These are phyloP conservation scores for Arthrobotrys pseudoclavata DNA, from an alignment of 2,329 filamentous ascomycete genomes.

Conservation along the genomic window DNA sequence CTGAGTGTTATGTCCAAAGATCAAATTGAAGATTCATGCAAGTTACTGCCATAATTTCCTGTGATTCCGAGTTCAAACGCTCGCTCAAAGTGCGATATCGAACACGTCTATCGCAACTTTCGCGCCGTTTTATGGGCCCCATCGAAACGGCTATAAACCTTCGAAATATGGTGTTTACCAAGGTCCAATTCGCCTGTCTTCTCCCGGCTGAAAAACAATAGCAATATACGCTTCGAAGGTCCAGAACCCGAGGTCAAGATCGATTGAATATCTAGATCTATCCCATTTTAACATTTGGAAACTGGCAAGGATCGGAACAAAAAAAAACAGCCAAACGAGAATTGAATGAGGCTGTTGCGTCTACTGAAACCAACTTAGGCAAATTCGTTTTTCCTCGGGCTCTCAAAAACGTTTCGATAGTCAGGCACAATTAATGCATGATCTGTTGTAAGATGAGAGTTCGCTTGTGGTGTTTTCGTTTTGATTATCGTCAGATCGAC, in stretches of 20 bases:
- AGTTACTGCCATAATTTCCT: not conserved
- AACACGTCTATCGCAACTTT: slow-evolving; percentile 11
- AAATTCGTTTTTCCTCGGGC: slow-evolving; percentile 25
- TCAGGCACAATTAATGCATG: slow-evolving; percentile 39
- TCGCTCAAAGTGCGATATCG: slow-evolving; percentile 12
- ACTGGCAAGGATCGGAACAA: slow-evolving; percentile 50
- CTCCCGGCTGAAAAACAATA: slow-evolving; percentile 42
- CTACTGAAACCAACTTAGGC: not conserved
- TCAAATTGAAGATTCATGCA: not conserved
- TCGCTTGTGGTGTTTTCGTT: slow-evolving; percentile 41
- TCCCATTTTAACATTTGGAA: slow-evolving; percentile 16
- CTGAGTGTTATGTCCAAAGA: not conserved
- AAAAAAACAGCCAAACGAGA: slow-evolving; percentile 35
- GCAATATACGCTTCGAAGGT: slow-evolving; percentile 15
- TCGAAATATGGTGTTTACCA: slow-evolving; percentile 14
- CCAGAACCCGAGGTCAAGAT: slow-evolving; percentile 55
- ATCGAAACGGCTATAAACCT: slow-evolving; percentile 13
- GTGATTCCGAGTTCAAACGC: not conserved
- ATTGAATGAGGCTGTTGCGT: slow-evolving; percentile 15
- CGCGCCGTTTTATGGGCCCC: not conserved
- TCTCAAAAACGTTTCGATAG: slow-evolving; percentile 46
- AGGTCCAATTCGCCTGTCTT: slow-evolving; percentile 12
- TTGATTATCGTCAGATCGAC: slow-evolving; percentile 35
- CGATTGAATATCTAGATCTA: slow-evolving; percentile 30
- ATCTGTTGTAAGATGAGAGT: slow-evolving; percentile 4